Evolutionary conservation across 331 rosid genomes (phyloP).

Genomic region (Spiraea crenata): DNA sequence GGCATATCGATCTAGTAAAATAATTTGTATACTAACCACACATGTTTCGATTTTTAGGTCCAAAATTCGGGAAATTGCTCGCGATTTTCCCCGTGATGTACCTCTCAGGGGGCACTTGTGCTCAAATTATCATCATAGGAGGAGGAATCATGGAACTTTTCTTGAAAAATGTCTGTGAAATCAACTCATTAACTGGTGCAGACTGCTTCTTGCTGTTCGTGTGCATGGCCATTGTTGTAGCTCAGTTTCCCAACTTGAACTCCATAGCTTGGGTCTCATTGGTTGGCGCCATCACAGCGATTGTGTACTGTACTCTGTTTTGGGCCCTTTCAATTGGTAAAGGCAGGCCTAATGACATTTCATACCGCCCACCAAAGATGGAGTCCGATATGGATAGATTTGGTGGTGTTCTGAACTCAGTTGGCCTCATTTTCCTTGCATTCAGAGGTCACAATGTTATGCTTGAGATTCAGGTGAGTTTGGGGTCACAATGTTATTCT

Average conservation of each 20-base stretch:
- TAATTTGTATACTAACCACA: neutral
- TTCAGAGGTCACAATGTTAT: slow-evolving; percentile 73
- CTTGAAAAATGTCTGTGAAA: slow-evolving; percentile 34
- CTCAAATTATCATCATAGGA: slow-evolving; percentile 54
- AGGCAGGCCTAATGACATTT: slow-evolving; percentile 35
- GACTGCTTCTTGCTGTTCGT: slow-evolving; percentile 62
- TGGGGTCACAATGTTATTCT: neutral
- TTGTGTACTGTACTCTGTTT: slow-evolving; percentile 43
- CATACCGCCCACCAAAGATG: slow-evolving; percentile 22
- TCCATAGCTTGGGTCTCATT: slow-evolving; percentile 52
- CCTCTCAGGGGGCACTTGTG: slow-evolving; percentile 67
- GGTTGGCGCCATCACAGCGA: slow-evolving; percentile 38
- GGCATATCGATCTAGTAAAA: too few species aligned
- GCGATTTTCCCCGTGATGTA: slow-evolving; percentile 74
- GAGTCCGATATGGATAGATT: slow-evolving; percentile 19
- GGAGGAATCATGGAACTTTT: slow-evolving; percentile 47
- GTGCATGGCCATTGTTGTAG: slow-evolving; percentile 44
- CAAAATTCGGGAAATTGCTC: slow-evolving; percentile 46
- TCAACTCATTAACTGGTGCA: slow-evolving; percentile 19
- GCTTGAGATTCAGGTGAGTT: slow-evolving; percentile 72
- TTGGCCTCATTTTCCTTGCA: slow-evolving; percentile 49
- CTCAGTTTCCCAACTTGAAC: slow-evolving; percentile 66
- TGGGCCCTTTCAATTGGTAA: slow-evolving; percentile 48
- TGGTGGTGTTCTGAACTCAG: slow-evolving; percentile 32
- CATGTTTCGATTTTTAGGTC: slow-evolving; percentile 32